Conservation (phyloP, 2,329 filamentous ascomycete species). For the Aotearoamyces nothofagi region DNA sequence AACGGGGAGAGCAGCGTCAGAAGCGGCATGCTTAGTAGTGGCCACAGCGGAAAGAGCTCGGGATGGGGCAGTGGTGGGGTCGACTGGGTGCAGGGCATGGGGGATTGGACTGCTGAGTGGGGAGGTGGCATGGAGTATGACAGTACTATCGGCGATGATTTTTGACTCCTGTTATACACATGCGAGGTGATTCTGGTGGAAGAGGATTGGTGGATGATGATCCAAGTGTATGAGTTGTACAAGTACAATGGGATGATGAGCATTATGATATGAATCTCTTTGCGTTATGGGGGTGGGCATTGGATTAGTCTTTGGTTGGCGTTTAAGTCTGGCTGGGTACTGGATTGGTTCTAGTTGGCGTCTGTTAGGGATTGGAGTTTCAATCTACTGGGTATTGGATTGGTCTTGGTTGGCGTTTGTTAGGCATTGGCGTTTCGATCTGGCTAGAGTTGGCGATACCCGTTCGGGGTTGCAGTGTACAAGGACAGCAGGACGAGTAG, state of each 20-base stretch:
- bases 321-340: background rate
- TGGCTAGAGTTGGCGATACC: slow-evolving; percentile 1
- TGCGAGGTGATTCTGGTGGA: background rate
- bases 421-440: background rate
- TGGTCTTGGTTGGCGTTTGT: background rate
- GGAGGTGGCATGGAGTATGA: background rate
- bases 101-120: background rate
- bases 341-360: background rate
- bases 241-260: too few species aligned
- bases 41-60: background rate
- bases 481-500: too few species aligned
- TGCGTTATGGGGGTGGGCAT: too few species aligned
- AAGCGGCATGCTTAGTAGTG: background rate
- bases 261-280: slow-evolving; percentile 1
- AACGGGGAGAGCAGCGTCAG: background rate
- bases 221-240: background rate
- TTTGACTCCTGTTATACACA: background rate
- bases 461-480: too few species aligned
- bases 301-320: too few species aligned
- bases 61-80: background rate
- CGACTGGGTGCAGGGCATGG: background rate
- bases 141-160: background rate
- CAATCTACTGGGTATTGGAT: background rate
- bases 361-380: background rate
- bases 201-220: background rate